Base-by-base conservation (phyloP, 768 basidiomycete species). In the Baorangia bicolor region DNA sequence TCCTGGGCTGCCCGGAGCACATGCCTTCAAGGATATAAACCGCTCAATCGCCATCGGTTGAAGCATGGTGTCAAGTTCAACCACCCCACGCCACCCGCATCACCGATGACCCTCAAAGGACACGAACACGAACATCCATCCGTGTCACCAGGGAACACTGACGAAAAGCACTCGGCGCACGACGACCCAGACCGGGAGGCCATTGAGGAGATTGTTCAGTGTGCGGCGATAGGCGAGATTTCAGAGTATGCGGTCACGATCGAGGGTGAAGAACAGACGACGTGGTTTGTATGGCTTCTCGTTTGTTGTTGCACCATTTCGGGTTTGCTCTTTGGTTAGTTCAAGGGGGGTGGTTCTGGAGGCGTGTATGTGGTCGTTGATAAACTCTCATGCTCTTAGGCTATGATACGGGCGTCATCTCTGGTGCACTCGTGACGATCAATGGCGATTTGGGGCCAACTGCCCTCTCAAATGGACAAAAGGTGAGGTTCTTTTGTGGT, bases 321-420 rank as follows among this genome's bases (percentile, higher is more conserved):
- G 13, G 89, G 88, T 18, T 69, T 90, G 23, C 77, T 90, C 8
- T 92, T 92, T 56, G 89, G 88, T 88, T 51, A 28, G 85, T 58
- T 28, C 44, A 7, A 40, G 20, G 14, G 12, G 5, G 10, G 18
- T 4, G 14, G 25, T 31, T 20, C 33, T 34, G 8, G 27, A 20
- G 10, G 16, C 39, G n/a, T 44, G 23, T 43, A 34, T 13, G 5
- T 18, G 16, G 34, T 23, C 11, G 2, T 34, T 66, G 27, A 67
- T 6, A 11, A 2, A 8, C 28, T 43, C 30, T 27, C 16, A 30
- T 9, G 31, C 35, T 44, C 25, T 18, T 55, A 90, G 88, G 89
- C 25, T 92, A 91, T 63, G 89, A 92, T 65, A 92, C 89, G 11
- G 88, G 88, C 41, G 85, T 88, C 35, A 86, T 92, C 23, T 89